phyloP scores from a whole-genome alignment of 257 asterid genomes.

The Apocynum venetum region DNA sequence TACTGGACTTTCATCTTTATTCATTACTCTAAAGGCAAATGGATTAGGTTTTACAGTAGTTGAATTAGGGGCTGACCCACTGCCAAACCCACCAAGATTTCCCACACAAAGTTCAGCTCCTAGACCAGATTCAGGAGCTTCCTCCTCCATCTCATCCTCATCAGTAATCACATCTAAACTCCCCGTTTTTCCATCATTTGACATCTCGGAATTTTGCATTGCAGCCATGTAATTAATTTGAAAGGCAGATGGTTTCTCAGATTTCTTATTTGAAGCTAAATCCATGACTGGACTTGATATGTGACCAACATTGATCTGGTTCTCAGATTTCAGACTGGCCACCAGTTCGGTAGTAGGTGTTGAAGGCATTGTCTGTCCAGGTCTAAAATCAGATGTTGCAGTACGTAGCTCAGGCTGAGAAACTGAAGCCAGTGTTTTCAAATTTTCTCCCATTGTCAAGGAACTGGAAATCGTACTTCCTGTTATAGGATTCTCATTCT shows the following conservation, averaged over 20 bases:
- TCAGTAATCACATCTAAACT: constrained; percentile 36
- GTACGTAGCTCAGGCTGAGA: constrained; percentile 30
- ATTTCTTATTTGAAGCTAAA: constrained; percentile 27
- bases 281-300: constrained; percentile 27
- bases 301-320: constrained; percentile 32
- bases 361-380: constrained; percentile 28
- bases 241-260: constrained; percentile 29
- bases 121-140: constrained; percentile 71
- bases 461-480: constrained; percentile 17
- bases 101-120: constrained; percentile 45
- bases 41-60: constrained; percentile 56
- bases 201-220: constrained; percentile 31
- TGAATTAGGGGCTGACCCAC: constrained; percentile 48
- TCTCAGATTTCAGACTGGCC: constrained; percentile 28
- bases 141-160: constrained; percentile 99
- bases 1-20: constrained; percentile 33
- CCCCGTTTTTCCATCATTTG: constrained; percentile 30
- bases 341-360: constrained; percentile 26
- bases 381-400: constrained; percentile 26
- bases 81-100: constrained; percentile 66
- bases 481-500: constrained; percentile 21
- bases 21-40: constrained; percentile 48
- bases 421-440: constrained; percentile 31
- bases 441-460: constrained; percentile 30
- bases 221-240: constrained; percentile 29